phyloP scores from a whole-genome alignment of 1,284 basidiomycete genomes.

The Boletellus deceptivus region DNA sequence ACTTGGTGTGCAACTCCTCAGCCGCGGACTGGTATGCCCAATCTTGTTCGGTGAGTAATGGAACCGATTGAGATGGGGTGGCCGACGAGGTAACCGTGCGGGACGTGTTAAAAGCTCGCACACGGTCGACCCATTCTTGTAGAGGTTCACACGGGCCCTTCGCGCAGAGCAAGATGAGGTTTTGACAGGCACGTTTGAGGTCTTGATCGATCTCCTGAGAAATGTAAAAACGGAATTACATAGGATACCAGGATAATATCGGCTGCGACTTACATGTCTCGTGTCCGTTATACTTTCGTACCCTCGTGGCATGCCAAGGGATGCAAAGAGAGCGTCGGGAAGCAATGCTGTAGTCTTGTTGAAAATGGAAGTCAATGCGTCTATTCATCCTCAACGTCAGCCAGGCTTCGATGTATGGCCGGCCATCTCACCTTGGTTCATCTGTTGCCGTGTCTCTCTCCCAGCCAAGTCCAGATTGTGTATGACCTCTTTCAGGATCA shows the following conservation, averaged over 20 bases:
- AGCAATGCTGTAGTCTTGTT: slow-evolving; percentile 71
- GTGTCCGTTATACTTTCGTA: slow-evolving; percentile 60
- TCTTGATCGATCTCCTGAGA: slow-evolving; percentile 79
- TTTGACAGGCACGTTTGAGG: slow-evolving; percentile 79
- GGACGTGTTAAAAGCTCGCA: slow-evolving; percentile 35
- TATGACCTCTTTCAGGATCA: slow-evolving; percentile 88
- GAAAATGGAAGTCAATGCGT: slow-evolving; percentile 72
- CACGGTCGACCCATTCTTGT: slow-evolving; percentile 57
- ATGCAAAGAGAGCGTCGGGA: slow-evolving; percentile 63
- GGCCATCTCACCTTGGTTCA: slow-evolving; percentile 50
- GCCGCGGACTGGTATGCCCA: slow-evolving; percentile 52
- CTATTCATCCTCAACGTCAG: slow-evolving; percentile 37
- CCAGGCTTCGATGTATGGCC: neutral
- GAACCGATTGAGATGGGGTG: slow-evolving; percentile 13
- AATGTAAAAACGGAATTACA: neutral
- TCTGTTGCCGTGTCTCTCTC: slow-evolving; percentile 36
- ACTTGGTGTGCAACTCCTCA: slow-evolving; percentile 50
- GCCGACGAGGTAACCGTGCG: slow-evolving; percentile 13
- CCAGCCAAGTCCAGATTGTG: slow-evolving; percentile 68
- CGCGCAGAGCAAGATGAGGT: slow-evolving; percentile 68
- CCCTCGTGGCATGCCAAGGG: slow-evolving; percentile 57
- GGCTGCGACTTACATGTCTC: slow-evolving; percentile 54
- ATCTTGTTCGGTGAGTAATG: slow-evolving; percentile 32
- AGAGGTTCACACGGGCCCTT: slow-evolving; percentile 52
- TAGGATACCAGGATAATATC: neutral